These are phyloP conservation scores for Nothopassalora personata DNA, from an alignment of 2,329 filamentous ascomycete genomes.

Conservation along the genomic window DNA sequence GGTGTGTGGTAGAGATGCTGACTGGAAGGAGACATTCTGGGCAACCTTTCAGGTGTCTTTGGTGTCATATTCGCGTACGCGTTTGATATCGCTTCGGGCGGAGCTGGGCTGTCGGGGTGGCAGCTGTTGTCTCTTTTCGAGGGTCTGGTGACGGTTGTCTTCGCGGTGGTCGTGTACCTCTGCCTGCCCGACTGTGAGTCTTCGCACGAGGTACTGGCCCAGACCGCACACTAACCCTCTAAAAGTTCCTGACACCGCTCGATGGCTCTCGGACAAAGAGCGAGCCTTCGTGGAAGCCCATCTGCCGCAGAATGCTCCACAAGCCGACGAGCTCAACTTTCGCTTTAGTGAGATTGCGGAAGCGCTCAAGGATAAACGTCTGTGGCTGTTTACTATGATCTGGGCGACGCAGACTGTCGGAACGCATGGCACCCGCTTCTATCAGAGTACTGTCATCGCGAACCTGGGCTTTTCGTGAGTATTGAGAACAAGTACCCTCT, in stretches of 20 bases:
- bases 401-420: conserved; percentile 47
- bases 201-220: conserved; percentile 23
- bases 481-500: neutral
- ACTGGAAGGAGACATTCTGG: neutral
- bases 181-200: conserved; percentile 45
- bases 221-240: too few relatives aligned
- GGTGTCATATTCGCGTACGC: neutral
- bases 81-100: neutral
- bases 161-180: conserved; percentile 49
- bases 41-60: neutral
- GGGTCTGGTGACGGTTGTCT: conserved; percentile 44
- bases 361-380: conserved; percentile 37
- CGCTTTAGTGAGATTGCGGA: conserved; percentile 36
- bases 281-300: conserved; percentile 47
- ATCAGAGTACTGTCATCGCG: conserved; percentile 39
- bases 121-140: conserved; percentile 27
- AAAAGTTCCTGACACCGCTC: conserved; percentile 7
- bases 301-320: conserved; percentile 40
- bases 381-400: conserved; percentile 44
- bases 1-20: too few relatives aligned
- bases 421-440: conserved; percentile 42
- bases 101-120: neutral
- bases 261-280: conserved; percentile 41
- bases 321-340: conserved; percentile 39
- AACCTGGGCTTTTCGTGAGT: conserved; percentile 12